Evolutionary conservation across 768 basidiomycete species (phyloP).

Genomic region (Podaxis rugospora): DNA sequence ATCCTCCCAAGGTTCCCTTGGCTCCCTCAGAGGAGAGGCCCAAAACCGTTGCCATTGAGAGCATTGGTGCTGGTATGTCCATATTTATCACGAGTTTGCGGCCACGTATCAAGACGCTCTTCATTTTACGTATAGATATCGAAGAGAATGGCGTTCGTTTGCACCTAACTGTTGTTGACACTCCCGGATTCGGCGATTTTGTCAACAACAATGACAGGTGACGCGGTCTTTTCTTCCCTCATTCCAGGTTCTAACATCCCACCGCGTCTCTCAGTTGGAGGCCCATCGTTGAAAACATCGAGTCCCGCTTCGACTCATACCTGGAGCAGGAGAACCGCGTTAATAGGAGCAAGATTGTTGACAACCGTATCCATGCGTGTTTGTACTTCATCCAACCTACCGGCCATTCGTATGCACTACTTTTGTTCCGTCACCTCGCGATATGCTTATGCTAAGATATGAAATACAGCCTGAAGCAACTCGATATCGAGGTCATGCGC

Average conservation of each 20-base stretch:
- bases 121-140: constrained; percentile 65
- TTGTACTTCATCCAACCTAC: constrained; percentile 99
- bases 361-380: constrained; percentile 98
- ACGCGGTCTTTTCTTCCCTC: constrained; percentile 15
- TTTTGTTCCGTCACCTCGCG: constrained; percentile 8
- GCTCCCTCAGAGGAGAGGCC: constrained; percentile 83
- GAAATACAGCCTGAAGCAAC: constrained; percentile 79
- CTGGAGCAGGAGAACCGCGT: constrained; percentile 99
- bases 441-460: constrained; percentile 5
- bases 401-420: constrained; percentile 81
- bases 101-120: constrained; percentile 20
- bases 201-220: constrained; percentile 99
- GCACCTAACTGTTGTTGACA: constrained; percentile 98
- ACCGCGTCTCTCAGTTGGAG: constrained; percentile 69
- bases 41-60: constrained; percentile 96
- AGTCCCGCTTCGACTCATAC: constrained; percentile 95
- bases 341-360: constrained; percentile 87
- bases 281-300: constrained; percentile 97
- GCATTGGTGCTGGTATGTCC: constrained; percentile 89
- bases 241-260: constrained; percentile 17
- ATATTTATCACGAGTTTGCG: constrained; percentile 20
- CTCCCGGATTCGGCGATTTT: constrained; percentile 98
- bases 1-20: constrained; percentile 81
- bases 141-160: constrained; percentile 98
- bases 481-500: constrained; percentile 99